phyloP scores from a whole-genome alignment of 495 filamentous ascomycete genomes.

The Tuber magnatum region DNA sequence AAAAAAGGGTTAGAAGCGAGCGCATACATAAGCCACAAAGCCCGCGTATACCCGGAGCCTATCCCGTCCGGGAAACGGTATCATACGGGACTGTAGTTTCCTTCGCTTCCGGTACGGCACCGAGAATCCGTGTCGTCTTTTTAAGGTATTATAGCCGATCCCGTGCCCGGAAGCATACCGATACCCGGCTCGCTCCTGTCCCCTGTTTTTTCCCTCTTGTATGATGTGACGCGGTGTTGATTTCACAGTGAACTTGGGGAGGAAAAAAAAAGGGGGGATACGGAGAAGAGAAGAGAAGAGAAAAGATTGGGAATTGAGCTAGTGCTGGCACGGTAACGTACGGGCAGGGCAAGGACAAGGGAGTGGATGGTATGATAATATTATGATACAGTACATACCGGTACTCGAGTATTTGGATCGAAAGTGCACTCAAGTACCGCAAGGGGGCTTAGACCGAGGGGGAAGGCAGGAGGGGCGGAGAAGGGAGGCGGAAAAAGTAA shows the following conservation, averaged over 20 bases:
- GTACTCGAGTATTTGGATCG: not conserved
- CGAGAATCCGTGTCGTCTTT: not conserved
- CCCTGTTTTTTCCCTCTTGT: not conserved
- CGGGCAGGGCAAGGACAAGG: not conserved
- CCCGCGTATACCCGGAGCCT: not conserved
- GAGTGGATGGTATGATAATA: too few relatives aligned
- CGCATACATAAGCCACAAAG: not conserved
- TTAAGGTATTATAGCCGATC: not conserved
- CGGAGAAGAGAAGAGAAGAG: not conserved
- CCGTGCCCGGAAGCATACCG: not conserved
- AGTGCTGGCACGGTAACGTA: not conserved
- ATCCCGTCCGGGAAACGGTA: not conserved
- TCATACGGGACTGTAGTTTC: not conserved
- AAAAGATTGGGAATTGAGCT: not conserved
- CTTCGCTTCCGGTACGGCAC: not conserved
- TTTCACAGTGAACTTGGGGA: not conserved
- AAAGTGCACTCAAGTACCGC: not conserved
- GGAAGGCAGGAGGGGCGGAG: not conserved
- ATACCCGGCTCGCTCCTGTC: not conserved
- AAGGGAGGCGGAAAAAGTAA: not conserved
- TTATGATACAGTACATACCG: too few relatives aligned
- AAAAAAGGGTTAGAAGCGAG: not conserved
- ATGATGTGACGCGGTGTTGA: not conserved
- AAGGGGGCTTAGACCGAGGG: not conserved
- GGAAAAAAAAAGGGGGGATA: not conserved